phyloP scores from a whole-genome alignment of 2,329 filamentous ascomycete genomes.

The Phialophora tarda region DNA sequence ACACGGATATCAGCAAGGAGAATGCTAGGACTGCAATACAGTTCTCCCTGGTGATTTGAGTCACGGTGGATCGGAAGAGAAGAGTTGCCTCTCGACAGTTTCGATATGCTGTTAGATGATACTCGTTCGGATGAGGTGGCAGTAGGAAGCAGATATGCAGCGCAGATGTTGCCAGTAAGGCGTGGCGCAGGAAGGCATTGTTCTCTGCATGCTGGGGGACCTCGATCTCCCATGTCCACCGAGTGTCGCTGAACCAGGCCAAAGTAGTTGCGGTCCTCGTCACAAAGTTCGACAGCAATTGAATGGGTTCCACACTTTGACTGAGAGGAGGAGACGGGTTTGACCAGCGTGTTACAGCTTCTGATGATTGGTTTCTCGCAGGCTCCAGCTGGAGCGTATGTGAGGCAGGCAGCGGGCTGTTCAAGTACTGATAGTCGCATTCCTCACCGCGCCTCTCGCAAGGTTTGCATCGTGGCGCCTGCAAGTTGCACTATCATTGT shows the following conservation, averaged over 20 bases:
- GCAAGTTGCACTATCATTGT: conserved; percentile 7
- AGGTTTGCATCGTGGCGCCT: conserved; percentile 10
- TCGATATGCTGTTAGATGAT: conserved; percentile 6
- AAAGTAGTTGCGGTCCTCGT: conserved; percentile 1
- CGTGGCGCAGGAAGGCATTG: conserved; percentile 12
- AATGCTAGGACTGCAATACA: conserved; percentile 13
- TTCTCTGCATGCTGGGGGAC: conserved; percentile 1
- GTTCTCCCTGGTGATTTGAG: conserved; percentile 8
- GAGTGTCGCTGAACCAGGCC: conserved; percentile 13
- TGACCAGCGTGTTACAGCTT: not conserved
- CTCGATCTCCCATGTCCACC: conserved; percentile 11
- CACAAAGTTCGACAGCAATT: conserved; percentile 9
- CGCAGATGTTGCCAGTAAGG: conserved; percentile 15
- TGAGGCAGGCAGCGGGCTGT: not conserved
- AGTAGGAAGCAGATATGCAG: conserved; percentile 15
- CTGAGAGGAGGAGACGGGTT: not conserved
- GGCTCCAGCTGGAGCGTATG: not conserved
- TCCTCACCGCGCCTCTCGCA: conserved; percentile 15
- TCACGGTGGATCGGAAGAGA: conserved; percentile 9
- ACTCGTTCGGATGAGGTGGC: conserved; percentile 1
- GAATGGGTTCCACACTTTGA: conserved; percentile 9
- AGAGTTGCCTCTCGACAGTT: conserved; percentile 11
- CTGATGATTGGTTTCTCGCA: no score
- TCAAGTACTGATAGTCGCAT: conserved; percentile 9
- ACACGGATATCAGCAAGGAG: conserved; percentile 16